Evolutionary conservation across 2,329 filamentous ascomycete species (phyloP).

Genomic region (Fusarium euwallaceae): DNA sequence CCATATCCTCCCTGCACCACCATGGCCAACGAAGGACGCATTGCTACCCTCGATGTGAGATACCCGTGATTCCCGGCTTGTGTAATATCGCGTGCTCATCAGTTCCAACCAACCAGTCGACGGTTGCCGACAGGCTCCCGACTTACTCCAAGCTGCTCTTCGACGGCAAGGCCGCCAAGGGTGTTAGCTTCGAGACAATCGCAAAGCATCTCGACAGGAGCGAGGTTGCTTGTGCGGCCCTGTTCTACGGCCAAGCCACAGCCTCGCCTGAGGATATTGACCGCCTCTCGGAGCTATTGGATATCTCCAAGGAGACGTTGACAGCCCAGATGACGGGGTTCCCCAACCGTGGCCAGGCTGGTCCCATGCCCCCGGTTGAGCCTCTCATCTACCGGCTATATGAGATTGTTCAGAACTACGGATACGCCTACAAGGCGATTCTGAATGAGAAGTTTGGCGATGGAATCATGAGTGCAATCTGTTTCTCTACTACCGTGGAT

Average conservation of each 20-base stretch:
- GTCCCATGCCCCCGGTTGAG: constrained; percentile 54
- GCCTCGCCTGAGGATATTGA: constrained; percentile 77
- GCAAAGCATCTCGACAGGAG: constrained; percentile 79
- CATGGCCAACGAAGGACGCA: constrained; percentile 46
- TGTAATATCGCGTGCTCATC: constrained; percentile 18
- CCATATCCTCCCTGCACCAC: constrained; percentile 10
- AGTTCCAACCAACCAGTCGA: constrained; percentile 60
- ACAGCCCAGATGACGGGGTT: constrained; percentile 76
- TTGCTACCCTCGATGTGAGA: constrained; percentile 55
- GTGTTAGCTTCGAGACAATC: constrained; percentile 84
- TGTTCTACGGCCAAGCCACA: constrained; percentile 91
- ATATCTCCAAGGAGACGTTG: constrained; percentile 68
- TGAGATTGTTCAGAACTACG: constrained; percentile 97
- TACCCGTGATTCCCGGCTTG: background rate
- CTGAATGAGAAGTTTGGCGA: constrained; percentile 95
- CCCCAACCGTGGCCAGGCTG: constrained; percentile 81
- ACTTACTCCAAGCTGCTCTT: constrained; percentile 76
- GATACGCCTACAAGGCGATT: constrained; percentile 94
- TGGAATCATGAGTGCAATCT: constrained; percentile 97
- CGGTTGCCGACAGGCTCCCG: constrained; percentile 78
- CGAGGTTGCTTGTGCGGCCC: constrained; percentile 86
- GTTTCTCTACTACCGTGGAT: constrained; percentile 90
- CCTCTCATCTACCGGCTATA: constrained; percentile 84
- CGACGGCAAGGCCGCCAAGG: constrained; percentile 80
- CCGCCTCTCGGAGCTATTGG: constrained; percentile 75